These are phyloP conservation scores for Pistacia integerrima DNA, from an alignment of 345 rosid species.

Conservation along the genomic window DNA sequence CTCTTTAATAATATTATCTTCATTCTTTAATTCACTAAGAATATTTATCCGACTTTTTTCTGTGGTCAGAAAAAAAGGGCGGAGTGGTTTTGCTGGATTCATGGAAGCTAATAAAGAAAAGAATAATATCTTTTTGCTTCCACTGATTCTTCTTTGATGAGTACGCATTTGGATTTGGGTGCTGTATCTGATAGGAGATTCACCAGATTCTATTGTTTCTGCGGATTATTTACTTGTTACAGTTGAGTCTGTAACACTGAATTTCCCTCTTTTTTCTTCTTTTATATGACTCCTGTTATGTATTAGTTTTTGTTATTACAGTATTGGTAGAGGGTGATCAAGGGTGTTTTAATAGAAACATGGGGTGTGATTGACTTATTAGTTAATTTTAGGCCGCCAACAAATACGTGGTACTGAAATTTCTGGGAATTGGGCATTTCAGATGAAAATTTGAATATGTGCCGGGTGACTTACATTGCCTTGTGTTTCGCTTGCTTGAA, in stretches of 20 bases:
- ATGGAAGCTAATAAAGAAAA: constrained; percentile 27
- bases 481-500: neutral
- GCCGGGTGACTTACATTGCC: neutral
- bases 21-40: neutral
- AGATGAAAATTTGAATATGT: neutral
- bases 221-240: constrained; percentile 38
- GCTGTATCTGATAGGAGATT: constrained; percentile 40
- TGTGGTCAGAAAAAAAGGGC: neutral
- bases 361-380: neutral
- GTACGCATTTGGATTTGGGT: constrained; percentile 32
- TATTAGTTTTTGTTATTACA: constrained; percentile 1
- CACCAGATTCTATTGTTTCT: constrained; percentile 39
- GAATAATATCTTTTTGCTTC: constrained; percentile 18
- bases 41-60: constrained; percentile 2
- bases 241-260: constrained; percentile 26
- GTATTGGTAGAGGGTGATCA: neutral
- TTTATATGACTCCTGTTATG: constrained; percentile 1
- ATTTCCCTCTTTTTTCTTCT: neutral
- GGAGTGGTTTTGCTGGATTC: constrained; percentile 20
- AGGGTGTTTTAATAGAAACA: neutral
- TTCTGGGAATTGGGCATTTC: constrained; percentile 1
- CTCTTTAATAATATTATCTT: neutral
- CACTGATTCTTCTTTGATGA: constrained; percentile 22
- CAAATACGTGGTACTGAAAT: constrained; percentile 2
- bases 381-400: constrained; percentile 4